phyloP scores from a whole-genome alignment of 768 basidiomycete genomes.

The Boletus patriciae region DNA sequence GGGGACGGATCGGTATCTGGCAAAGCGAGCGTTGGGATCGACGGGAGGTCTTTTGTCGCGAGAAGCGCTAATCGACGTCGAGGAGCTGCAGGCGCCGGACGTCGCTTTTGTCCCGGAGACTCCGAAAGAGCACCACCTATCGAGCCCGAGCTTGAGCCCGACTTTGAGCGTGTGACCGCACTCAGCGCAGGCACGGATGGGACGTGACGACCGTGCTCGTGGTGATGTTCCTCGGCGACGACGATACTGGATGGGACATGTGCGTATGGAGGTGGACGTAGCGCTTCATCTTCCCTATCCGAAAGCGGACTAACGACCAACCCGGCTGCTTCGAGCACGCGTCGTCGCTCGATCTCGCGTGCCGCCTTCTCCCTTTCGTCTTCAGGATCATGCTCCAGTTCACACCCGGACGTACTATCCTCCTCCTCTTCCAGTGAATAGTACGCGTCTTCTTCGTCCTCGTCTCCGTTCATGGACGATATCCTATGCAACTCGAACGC shows the following conservation, averaged over 20 bases:
- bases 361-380: conserved; percentile 49
- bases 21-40: conserved; percentile 41
- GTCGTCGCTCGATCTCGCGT: conserved; percentile 72
- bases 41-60: conserved; percentile 53
- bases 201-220: neutral
- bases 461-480: conserved; percentile 23
- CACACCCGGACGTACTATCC: conserved; percentile 17
- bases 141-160: conserved; percentile 11
- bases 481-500: conserved; percentile 10
- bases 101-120: conserved; percentile 24
- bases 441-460: conserved; percentile 37
- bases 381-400: conserved; percentile 7
- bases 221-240: neutral
- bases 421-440: conserved; percentile 33
- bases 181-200: neutral
- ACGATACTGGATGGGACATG: conserved; percentile 25
- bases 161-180: conserved; percentile 2
- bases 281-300: neutral
- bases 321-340: conserved; percentile 88
- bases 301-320: conserved; percentile 58
- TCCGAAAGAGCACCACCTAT: conserved; percentile 47
- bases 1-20: conserved; percentile 16
- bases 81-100: conserved; percentile 28
- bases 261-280: neutral
- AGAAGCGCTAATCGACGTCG: conserved; percentile 15